Base-by-base conservation (phyloP, 306 rosid species). In the Malus domestica region DNA sequence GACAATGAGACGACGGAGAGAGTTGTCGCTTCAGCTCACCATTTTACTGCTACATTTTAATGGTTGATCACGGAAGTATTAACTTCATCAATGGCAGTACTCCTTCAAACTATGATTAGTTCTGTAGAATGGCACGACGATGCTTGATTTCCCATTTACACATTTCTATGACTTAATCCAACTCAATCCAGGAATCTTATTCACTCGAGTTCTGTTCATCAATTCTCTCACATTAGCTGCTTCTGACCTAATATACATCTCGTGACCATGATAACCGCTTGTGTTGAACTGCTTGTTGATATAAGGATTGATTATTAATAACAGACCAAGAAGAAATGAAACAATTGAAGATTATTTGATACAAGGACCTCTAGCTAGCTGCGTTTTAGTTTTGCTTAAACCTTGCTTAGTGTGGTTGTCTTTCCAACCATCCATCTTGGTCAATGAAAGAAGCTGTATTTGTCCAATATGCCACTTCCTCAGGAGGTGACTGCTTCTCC, bases 121-220 rank as follows among this genome's bases (percentile, higher is more conserved):
- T 13, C 7, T 46, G 19, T 46, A 14, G 54, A 46, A 46, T 46
- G 7, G 18, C 54, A 46, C 54, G 0, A 46, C 2, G 19, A 46
- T 19, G 54, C 19, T 46, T 46, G 54, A 16, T 46, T 46, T 4
- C 54, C 6, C 15, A 6, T 46, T 15, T 8, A 2, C 54, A 72
- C 15, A 33, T 10, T 35, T 54, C 33, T 68, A 49, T 51, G 72
- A 63, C 45, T 62, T 35, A 63, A 89, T 90, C 96, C 96, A 90
- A 82, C 96, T 93, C 71, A 79, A 86, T 72, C 96, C 98, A 30
- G 89, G 91, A 46, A 77, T 87, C 83, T 93, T 93, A 30, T 59
- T 63, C 3, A 82, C 80, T 55, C 90, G 80, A 60, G 72, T 83
- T 64, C 62, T 84, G 65, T 79, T 80, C 82, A 88, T 83, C 72